Conservation (phyloP, 305 asterid species). For the Solanum hybrid region DNA sequence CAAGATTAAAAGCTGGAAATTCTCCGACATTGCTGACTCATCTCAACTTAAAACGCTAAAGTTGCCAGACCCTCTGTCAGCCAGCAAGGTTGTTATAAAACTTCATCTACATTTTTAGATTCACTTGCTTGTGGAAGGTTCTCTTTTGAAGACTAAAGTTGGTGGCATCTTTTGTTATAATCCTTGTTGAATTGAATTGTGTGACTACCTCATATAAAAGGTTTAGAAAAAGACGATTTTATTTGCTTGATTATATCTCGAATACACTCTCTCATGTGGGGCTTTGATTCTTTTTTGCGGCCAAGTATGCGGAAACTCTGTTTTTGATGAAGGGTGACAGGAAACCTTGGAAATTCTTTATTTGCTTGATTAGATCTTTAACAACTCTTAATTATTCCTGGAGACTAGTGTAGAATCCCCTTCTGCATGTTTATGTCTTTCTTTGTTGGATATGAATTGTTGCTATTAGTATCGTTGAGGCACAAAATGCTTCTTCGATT, state of each 20-base stretch:
- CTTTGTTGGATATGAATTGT: background rate
- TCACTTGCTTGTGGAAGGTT: background rate
- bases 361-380: background rate
- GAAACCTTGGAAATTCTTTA: background rate
- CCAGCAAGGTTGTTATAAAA: constrained; percentile 57
- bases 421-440: background rate
- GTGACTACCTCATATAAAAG: background rate
- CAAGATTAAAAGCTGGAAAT: constrained; percentile 76
- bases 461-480: background rate
- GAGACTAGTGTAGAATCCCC: constrained; percentile 6
- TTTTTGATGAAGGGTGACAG: background rate
- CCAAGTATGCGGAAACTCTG: background rate
- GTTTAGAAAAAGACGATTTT: background rate
- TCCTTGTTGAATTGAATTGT: background rate
- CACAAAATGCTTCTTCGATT: background rate
- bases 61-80: constrained; percentile 72
- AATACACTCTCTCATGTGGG: background rate
- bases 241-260: background rate
- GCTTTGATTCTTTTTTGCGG: background rate
- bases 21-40: constrained; percentile 67
- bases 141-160: background rate
- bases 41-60: constrained; percentile 75
- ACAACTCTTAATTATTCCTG: constrained; percentile 1
- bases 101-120: background rate
- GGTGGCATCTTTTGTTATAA: background rate